Base-by-base conservation (phyloP, 2,329 filamentous ascomycete species). In the Atkinsonella hypoxylon region DNA sequence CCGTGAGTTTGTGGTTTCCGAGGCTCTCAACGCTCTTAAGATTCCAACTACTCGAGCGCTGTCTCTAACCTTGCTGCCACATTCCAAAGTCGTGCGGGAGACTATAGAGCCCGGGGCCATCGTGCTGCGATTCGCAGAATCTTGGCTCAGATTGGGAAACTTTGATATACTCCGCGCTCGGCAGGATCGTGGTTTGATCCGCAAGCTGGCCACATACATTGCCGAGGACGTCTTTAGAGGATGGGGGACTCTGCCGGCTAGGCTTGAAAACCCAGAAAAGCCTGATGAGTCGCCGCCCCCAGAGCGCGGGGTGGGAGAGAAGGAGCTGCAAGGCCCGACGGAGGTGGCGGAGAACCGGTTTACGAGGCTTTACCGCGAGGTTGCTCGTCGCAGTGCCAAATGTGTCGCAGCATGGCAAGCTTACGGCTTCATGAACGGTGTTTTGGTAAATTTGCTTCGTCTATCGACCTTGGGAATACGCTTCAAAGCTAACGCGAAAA, bases 391-490 rank as follows among this genome's bases (percentile, higher is more conserved):
- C 32, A 98, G 96, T 62, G 93, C 93, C 1, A 75, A 77, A 52
- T 94, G 87, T 0, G 90, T 97, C 2, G 93, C 93, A 11, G 79
- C 85, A 57, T 97, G 93, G 91, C 94, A 98, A 70, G 89, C 89
- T 0, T 97, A 97, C 62, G 93, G 89, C n/a, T 98, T 98, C 70
- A 97, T 95, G 77, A 98, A 98, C 61, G 93, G 93, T 44, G 93
- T 98, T 4, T 74, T 98, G 52, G 67, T 70, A 56, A 55, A 62
- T 56, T 11, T 8, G 8, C 8, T 2, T 8, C 6, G 4, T 26
- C 26, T 26, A 4, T 26, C 8, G 8, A 6, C 4, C 1, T 8
- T 8, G 26, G 26, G 2, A 26, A 26, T 1, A 26, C 26, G 5
- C 26, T 26, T 7, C 4, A 8, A 26, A 26, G 26, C 26, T 26